Evolutionary conservation across 2,329 filamentous ascomycete species (phyloP).

Genomic region (Helicocarpus griseus): DNA sequence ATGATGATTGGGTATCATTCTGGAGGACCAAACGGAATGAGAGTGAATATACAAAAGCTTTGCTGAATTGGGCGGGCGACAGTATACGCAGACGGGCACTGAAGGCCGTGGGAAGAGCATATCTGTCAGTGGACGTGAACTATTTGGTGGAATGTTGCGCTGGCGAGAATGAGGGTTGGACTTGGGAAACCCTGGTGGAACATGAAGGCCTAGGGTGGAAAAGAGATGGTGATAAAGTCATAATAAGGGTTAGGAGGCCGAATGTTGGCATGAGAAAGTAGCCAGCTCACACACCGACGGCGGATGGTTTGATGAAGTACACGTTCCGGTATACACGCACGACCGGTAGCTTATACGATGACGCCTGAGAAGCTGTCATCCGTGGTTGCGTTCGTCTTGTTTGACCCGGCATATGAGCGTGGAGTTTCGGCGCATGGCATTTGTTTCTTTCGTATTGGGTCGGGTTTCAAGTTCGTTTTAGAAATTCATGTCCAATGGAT

Average conservation of each 20-base stretch:
- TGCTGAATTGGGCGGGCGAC: constrained; percentile 74
- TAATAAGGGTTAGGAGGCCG: constrained; percentile 49
- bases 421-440: background rate
- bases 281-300: background rate
- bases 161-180: constrained; percentile 32
- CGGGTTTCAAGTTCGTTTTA: background rate
- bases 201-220: constrained; percentile 78
- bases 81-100: constrained; percentile 66
- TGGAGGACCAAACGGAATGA: constrained; percentile 60
- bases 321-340: background rate
- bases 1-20: constrained; percentile 76
- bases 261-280: background rate
- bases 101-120: constrained; percentile 77
- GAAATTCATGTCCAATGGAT: background rate
- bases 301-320: background rate
- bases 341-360: no score
- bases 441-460: background rate
- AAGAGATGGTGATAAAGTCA: constrained; percentile 58
- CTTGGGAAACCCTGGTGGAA: constrained; percentile 62
- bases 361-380: background rate
- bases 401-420: background rate
- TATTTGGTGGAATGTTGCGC: constrained; percentile 48
- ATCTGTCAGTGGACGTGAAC: constrained; percentile 68
- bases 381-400: background rate
- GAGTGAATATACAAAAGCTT: constrained; percentile 66